phyloP scores from a whole-genome alignment of 768 basidiomycete species.

The Amanita fuliginea region DNA sequence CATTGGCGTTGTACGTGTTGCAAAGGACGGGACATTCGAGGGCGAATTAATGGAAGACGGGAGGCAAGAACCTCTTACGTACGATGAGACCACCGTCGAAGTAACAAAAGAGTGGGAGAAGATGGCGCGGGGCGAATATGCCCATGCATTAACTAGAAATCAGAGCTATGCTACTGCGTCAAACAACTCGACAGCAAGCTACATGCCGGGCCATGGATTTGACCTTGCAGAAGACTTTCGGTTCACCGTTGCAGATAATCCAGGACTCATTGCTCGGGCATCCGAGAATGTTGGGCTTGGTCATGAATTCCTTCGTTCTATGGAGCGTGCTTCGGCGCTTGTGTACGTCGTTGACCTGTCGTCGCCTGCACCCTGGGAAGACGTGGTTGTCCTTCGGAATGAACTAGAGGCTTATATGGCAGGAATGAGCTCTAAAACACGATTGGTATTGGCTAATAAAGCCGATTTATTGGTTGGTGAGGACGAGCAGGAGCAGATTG shows the following conservation, averaged over 20 bases:
- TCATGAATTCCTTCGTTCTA: constrained; percentile 85
- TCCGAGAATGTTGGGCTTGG: constrained; percentile 89
- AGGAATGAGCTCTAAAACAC: constrained; percentile 66
- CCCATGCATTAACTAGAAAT: constrained; percentile 40
- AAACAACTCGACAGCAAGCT: constrained; percentile 9
- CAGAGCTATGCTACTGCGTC: constrained; percentile 18
- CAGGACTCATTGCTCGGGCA: constrained; percentile 78
- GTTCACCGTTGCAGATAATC: constrained; percentile 96
- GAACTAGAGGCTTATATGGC: constrained; percentile 78
- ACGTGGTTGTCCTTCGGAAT: constrained; percentile 58
- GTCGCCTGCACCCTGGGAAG: constrained; percentile 41
- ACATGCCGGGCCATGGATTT: constrained; percentile 34
- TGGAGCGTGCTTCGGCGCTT: constrained; percentile 85
- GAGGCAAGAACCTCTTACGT: constrained; percentile 28
- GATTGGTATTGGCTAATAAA: constrained; percentile 90
- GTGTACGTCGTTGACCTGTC: constrained; percentile 91
- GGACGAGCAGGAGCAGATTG: constrained; percentile 21
- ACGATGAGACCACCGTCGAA: constrained; percentile 62
- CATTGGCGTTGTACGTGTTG: constrained; percentile 80
- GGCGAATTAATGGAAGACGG: constrained; percentile 28
- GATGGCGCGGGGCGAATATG: constrained; percentile 41
- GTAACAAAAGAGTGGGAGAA: constrained; percentile 30
- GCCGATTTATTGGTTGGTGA: constrained; percentile 57
- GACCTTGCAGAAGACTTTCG: constrained; percentile 66
- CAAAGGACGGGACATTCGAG: constrained; percentile 67